Evolutionary conservation across 495 filamentous ascomycete species (phyloP).

Genomic region (Penicillium bovifimosum): DNA sequence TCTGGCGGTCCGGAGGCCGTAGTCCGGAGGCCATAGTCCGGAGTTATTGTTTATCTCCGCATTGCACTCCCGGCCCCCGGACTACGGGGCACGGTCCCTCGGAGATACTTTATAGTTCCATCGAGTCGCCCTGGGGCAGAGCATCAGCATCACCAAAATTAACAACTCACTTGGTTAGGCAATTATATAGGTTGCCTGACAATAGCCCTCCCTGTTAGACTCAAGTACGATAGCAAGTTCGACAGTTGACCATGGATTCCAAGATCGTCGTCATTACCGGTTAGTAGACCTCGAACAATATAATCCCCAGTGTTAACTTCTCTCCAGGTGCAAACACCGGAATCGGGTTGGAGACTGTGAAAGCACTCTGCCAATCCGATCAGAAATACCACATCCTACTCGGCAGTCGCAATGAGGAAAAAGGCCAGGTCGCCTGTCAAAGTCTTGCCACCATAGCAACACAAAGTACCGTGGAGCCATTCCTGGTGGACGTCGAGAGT

Average conservation of each 20-base stretch:
- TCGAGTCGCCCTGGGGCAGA: not conserved
- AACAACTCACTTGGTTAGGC: too few species aligned
- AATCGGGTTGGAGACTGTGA: constrained; percentile 14
- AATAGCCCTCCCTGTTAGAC: not conserved
- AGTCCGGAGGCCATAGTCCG: too few species aligned
- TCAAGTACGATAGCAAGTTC: not conserved
- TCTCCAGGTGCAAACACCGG: constrained; percentile 10
- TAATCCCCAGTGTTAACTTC: not conserved
- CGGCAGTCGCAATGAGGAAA: constrained; percentile 9
- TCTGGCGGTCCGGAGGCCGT: not conserved
- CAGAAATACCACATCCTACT: constrained; percentile 12
- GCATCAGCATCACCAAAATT: not conserved
- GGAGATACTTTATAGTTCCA: not conserved
- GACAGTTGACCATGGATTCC: not conserved
- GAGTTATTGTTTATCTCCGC: not conserved
- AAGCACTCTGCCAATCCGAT: constrained; percentile 4
- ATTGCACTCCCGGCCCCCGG: too few species aligned
- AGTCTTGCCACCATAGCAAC: not conserved
- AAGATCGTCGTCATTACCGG: not conserved
- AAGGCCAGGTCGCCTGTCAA: constrained; percentile 5
- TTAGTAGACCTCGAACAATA: not conserved
- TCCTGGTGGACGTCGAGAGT: constrained; percentile 21
- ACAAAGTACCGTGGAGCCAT: not conserved
- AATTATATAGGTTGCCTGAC: not conserved
- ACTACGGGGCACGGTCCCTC: too few species aligned